A percentile compares a stretch with the other conserved stretches of the same genome.
These are phyloP conservation scores for Tephrocybe sp. DNA, from an alignment of 768 basidiomycete species.

Conservation along the genomic window DNA sequence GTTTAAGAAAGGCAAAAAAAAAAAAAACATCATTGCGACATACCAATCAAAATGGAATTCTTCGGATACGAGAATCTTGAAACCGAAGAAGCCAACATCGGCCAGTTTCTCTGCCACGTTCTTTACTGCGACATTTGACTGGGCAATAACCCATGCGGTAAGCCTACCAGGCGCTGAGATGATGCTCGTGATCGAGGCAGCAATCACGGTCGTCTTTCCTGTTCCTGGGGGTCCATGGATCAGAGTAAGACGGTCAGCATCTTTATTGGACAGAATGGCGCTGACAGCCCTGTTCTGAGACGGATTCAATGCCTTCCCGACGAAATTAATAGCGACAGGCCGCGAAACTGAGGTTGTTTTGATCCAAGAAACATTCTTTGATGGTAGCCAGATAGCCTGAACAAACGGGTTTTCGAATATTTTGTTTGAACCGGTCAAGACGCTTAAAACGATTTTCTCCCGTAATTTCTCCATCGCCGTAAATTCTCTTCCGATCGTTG, in stretches of 20 bases:
- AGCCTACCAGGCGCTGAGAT: slow-evolving; percentile 20
- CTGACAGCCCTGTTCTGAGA: slow-evolving; percentile 34
- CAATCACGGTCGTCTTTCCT: slow-evolving; percentile 64
- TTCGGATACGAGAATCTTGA: slow-evolving; percentile 61
- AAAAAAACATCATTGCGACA: slow-evolving; percentile 15
- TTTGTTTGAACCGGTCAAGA: slow-evolving; percentile 22
- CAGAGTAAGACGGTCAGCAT: slow-evolving; percentile 26
- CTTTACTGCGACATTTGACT: slow-evolving; percentile 78
- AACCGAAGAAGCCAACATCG: slow-evolving; percentile 41
- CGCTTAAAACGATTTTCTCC: slow-evolving; percentile 22
- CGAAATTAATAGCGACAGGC: slow-evolving; percentile 17
- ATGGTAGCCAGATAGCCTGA: slow-evolving; percentile 30
- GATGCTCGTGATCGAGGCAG: slow-evolving; percentile 40
- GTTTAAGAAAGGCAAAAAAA: not conserved
- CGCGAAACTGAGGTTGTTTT: not conserved
- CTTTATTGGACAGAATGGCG: slow-evolving; percentile 29
- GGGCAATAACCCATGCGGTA: slow-evolving; percentile 65
- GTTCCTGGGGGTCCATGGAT: slow-evolving; percentile 60
- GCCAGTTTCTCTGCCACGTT: slow-evolving; percentile 75
- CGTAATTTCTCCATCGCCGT: slow-evolving; percentile 43
- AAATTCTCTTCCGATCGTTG: slow-evolving; percentile 45
- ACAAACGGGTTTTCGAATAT: slow-evolving; percentile 33
- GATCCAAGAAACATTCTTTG: slow-evolving; percentile 14
- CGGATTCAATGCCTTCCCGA: slow-evolving; percentile 25
- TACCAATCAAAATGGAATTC: slow-evolving; percentile 67